Evolutionary conservation across 2,329 filamentous ascomycete species (phyloP), one percentile per base, ranked within the genome.

Genomic region (Rhynchosporium agropyri): DNA sequence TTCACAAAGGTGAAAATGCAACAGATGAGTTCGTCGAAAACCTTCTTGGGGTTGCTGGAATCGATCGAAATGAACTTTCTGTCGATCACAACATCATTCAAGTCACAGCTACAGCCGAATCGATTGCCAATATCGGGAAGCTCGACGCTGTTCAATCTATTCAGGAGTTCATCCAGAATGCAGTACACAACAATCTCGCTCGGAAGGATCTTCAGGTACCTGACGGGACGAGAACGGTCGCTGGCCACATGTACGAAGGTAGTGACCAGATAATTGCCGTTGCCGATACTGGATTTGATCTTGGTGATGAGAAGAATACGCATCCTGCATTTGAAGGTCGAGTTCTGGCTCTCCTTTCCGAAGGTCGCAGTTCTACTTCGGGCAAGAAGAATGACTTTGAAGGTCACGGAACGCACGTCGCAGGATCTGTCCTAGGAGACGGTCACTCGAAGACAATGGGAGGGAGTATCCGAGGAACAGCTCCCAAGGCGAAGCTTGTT

Each of bases 261-360:
- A n/a, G 20, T 12, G 43, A n/a, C 13, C 7, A 46, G 20, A 26
- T 53, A 8, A 26, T 53, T 31, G 49, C 49, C 28, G 49, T 53
- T 13, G 49, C 49, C 28, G 49, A 53, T n/a, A 53, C 49, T 31
- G 49, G 49, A 53, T 28, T 53, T 26, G 49, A 53, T 31, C 28
- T 6, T n/a, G 49, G 49, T 7, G 31, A 36, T 53, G 7, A 12
- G 10, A 53, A 29, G 1, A 26, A 53, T 15, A 7, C 12, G 6
- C 49, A 6, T 7, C n/a, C 49, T 5, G n/a, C 49, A 8, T 53
- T 53, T 26, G 43, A 9, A 8, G 43, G 43, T 26, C 43, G 43
- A 6, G 20, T 46, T 5, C 6, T n/a, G 2, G 6, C 10, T 7
- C 43, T 46, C 13, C 20, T 12, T 15, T 9, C 43, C 5, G 7